Base-by-base conservation (phyloP, 225 moss, liverwort and hornwort species). In the Polytrichum commune region DNA sequence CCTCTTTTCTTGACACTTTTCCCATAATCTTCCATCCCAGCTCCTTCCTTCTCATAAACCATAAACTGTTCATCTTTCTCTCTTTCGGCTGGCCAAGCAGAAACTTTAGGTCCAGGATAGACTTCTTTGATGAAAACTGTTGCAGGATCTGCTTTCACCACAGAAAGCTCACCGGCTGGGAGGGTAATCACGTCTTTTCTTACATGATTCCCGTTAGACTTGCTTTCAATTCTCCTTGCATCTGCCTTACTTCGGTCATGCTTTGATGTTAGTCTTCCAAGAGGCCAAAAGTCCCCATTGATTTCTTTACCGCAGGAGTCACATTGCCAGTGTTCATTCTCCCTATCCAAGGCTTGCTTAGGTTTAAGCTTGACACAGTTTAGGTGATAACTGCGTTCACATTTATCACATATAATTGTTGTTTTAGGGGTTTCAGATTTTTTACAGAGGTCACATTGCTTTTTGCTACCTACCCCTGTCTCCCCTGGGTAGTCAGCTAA, bases 261-360 rank as follows among this genome's bases (percentile, higher is more conserved):
- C 67, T 57, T 73, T 58, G 75, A 29, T 66, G 81, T 82, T 38
- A 82, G 58, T 68, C 75, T 82, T 73, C 88, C 84, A n/a, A 88
- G 74, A 56, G 86, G 81, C 85, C 85, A 85, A 54, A 80, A 86
- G 38, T 73, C 58, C 71, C 78, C 74, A 23, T 77, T 79, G 53
- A 70, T 27, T 63, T 73, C 83, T 56, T 72, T 63, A 29, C 81
- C 86, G 73, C 89, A 89, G 55, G 75, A 69, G 25, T 60, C 78
- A 76, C 89, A 89, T 35, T 83, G 89, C 89, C 89, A 89, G 69
- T 84, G 80, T 70, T 89, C 89, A 73, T 84, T 79, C 78, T 84
- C 84, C 69, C 65, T 72, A 27, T 79, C 78, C 68, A 65, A 18
- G 29, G 79, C 83, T 75, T 79, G 71, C 69, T 86, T 83, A 35